Conservation (phyloP, 805 yeast species). For the Nakazawaea wickerhamii region DNA sequence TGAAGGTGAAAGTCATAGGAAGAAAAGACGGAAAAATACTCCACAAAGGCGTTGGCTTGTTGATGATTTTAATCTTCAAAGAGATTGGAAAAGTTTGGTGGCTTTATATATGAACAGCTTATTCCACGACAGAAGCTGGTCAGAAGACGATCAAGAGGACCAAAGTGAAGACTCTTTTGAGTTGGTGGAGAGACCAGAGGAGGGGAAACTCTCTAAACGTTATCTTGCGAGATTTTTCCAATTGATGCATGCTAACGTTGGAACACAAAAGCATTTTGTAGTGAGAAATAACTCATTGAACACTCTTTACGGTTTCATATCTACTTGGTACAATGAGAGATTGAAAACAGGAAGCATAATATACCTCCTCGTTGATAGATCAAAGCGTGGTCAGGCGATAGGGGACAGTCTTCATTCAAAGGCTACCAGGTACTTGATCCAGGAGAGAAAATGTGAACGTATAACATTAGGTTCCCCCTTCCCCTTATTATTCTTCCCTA, state of each 20-base stretch:
- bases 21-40: constrained; percentile 15
- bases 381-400: constrained; percentile 48
- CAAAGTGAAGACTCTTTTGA: background rate
- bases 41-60: constrained; percentile 44
- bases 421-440: constrained; percentile 43
- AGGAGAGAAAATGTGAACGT: constrained; percentile 35
- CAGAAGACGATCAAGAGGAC: background rate
- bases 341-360: constrained; percentile 37
- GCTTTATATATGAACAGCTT: constrained; percentile 38
- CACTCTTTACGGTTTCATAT: constrained; percentile 46
- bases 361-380: constrained; percentile 45
- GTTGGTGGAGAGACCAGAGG: constrained; percentile 20
- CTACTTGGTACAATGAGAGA: constrained; percentile 44
- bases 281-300: constrained; percentile 52
- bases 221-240: constrained; percentile 17
- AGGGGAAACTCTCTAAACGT: constrained; percentile 17
- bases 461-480: constrained; percentile 40
- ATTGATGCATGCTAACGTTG: constrained; percentile 19
- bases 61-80: constrained; percentile 43
- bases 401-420: constrained; percentile 49
- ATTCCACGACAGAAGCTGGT: constrained; percentile 12
- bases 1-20: background rate
- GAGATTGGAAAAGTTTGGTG: constrained; percentile 47
- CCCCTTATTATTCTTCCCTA: constrained; percentile 33
- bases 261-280: constrained; percentile 42